These are phyloP conservation scores for Solanum lignicaule DNA, from an alignment of 257 asterid species.

Conservation along the genomic window DNA sequence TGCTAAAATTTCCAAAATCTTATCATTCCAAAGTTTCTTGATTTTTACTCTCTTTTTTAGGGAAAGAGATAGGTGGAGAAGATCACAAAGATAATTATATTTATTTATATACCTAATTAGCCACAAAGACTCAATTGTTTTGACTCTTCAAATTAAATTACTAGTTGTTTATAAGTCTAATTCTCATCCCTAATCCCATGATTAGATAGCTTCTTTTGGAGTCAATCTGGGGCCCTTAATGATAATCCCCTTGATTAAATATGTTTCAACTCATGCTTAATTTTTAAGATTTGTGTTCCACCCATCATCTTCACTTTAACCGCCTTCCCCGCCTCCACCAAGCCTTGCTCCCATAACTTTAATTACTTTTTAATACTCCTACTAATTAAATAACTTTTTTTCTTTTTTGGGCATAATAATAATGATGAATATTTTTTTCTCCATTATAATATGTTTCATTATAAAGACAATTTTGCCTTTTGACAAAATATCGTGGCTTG, in stretches of 20 bases:
- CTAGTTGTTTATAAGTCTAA: neutral
- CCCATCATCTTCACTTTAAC: neutral
- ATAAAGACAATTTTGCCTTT: neutral
- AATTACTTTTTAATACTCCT: neutral
- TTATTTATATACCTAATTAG: neutral
- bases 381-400: neutral
- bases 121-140: neutral
- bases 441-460: neutral
- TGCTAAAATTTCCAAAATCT: neutral
- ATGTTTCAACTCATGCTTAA: neutral
- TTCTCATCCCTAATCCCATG: neutral
- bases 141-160: neutral
- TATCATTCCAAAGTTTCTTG: neutral
- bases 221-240: neutral
- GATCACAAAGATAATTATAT: neutral
- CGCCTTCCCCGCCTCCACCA: neutral
- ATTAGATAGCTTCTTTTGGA: neutral
- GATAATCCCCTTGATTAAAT: neutral
- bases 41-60: neutral
- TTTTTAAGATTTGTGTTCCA: neutral
- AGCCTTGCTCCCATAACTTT: neutral
- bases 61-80: neutral
- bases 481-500: neutral
- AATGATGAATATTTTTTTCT: neutral
- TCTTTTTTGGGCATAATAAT: neutral